Evolutionary conservation across 495 filamentous ascomycete genomes (phyloP).

Genomic region (Lasiosphaeria ovina): DNA sequence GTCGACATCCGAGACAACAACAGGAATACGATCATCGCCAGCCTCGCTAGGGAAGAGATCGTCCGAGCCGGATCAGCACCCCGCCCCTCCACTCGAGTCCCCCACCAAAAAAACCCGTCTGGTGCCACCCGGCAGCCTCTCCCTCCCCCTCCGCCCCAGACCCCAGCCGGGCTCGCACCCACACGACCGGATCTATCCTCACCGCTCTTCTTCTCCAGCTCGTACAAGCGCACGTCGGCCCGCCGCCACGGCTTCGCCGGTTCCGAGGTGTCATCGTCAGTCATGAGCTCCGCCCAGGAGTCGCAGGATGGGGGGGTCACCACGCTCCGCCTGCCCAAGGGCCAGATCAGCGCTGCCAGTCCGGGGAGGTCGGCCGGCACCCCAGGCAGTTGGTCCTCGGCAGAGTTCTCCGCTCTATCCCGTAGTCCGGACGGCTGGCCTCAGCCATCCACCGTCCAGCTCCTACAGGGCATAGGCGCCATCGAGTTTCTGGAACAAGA

Average conservation of each 20-base stretch:
- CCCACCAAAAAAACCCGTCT: slow-evolving; percentile 29
- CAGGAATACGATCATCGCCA: slow-evolving; percentile 4
- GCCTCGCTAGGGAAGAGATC: slow-evolving; percentile 19
- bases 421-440: slow-evolving; percentile 45
- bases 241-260: slow-evolving; percentile 55
- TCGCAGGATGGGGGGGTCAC: slow-evolving; percentile 51
- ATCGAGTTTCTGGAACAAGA: slow-evolving; percentile 67
- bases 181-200: slow-evolving; percentile 29
- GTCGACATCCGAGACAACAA: not conserved
- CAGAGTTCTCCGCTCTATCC: slow-evolving; percentile 35
- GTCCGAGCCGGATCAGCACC: slow-evolving; percentile 11
- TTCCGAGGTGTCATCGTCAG: slow-evolving; percentile 54
- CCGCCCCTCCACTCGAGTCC: slow-evolving; percentile 14
- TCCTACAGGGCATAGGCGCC: slow-evolving; percentile 57
- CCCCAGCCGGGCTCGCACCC: slow-evolving; percentile 27
- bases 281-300: slow-evolving; percentile 56
- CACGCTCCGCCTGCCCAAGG: slow-evolving; percentile 62
- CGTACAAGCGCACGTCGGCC: slow-evolving; percentile 40
- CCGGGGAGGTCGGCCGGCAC: slow-evolving; percentile 50
- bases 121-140: slow-evolving; percentile 26
- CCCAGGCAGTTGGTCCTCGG: slow-evolving; percentile 45
- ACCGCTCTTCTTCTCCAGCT: slow-evolving; percentile 60
- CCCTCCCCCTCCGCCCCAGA: slow-evolving; percentile 26
- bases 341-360: slow-evolving; percentile 50
- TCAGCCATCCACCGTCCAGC: slow-evolving; percentile 39